These are phyloP conservation scores for Haberlea rhodopensis DNA, from an alignment of 257 asterid genomes.

Conservation along the genomic window DNA sequence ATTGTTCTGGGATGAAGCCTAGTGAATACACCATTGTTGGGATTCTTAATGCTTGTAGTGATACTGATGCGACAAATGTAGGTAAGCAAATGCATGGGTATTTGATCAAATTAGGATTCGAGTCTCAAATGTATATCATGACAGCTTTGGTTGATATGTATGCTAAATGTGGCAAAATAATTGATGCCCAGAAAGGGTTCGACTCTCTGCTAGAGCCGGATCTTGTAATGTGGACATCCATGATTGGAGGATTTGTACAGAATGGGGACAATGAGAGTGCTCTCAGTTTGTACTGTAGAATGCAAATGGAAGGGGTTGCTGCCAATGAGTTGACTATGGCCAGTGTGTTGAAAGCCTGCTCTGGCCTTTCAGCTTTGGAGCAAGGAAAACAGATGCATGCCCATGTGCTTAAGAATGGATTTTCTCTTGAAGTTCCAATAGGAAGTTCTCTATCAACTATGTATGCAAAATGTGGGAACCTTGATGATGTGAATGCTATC, in stretches of 20 bases:
- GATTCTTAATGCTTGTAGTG: constrained; percentile 80
- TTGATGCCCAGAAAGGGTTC: constrained; percentile 67
- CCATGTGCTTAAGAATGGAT: constrained; percentile 64
- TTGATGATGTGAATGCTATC: constrained; percentile 48
- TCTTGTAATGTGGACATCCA: constrained; percentile 80
- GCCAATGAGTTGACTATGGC: constrained; percentile 84
- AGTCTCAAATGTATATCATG: constrained; percentile 62
- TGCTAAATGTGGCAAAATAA: constrained; percentile 65
- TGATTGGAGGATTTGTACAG: constrained; percentile 77
- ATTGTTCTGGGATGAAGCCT: constrained; percentile 51
- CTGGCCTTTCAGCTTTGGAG: constrained; percentile 73
- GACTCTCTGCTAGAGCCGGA: constrained; percentile 57
- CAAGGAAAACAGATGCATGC: constrained; percentile 86
- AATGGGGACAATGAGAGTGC: constrained; percentile 75
- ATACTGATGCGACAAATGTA: constrained; percentile 40
- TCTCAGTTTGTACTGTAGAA: constrained; percentile 56
- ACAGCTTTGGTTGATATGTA: constrained; percentile 89
- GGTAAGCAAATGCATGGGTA: constrained; percentile 74
- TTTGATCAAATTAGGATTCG: constrained; percentile 59
- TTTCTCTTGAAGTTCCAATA: constrained; percentile 65
- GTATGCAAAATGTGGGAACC: constrained; percentile 82
- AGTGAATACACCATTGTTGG: constrained; percentile 81
- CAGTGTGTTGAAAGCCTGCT: constrained; percentile 75
- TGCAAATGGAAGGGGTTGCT: constrained; percentile 57
- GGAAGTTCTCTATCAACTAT: constrained; percentile 89